Conservation (phyloP, 768 basidiomycete genomes). For the Vararia minispora region DNA sequence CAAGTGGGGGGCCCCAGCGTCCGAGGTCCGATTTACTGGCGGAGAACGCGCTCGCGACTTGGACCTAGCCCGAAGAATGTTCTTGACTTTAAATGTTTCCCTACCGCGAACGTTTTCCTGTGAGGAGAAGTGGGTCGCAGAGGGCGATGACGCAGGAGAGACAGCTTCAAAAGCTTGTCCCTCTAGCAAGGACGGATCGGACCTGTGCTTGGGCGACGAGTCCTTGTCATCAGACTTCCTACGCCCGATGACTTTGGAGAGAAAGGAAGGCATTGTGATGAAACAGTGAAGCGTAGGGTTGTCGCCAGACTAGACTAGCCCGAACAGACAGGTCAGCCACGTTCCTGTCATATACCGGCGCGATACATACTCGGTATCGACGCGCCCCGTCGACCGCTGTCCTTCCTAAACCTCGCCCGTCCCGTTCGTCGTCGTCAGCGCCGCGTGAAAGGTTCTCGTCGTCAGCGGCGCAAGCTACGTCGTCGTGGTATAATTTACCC, state of each 20-base stretch:
- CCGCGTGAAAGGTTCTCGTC: too few relatives aligned
- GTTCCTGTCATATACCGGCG: too few relatives aligned
- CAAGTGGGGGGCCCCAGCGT: conserved; percentile 36
- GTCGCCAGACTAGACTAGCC: too few relatives aligned
- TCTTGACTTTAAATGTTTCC: conserved; percentile 26
- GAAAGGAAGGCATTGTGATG: conserved; percentile 63
- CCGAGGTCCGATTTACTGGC: conserved; percentile 23
- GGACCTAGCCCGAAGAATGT: conserved; percentile 42
- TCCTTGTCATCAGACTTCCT: conserved; percentile 52
- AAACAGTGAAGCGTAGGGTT: too few relatives aligned
- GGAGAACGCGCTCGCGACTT: conserved; percentile 26
- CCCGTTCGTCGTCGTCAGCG: too few relatives aligned
- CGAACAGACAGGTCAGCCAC: too few relatives aligned
- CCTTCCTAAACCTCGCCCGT: too few relatives aligned
- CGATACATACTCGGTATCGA: too few relatives aligned
- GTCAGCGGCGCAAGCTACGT: too few relatives aligned
- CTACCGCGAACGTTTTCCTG: conserved; percentile 24
- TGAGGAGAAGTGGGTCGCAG: conserved; percentile 19
- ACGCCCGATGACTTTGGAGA: conserved; percentile 70
- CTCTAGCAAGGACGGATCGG: conserved; percentile 44
- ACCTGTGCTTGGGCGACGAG: conserved; percentile 24
- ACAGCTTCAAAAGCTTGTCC: conserved; percentile 71
- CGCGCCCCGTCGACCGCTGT: too few relatives aligned
- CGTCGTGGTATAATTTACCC: too few relatives aligned
- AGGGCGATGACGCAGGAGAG: conserved; percentile 33